These are phyloP conservation scores for Metschnikowia arizonensis DNA, from an alignment of 805 yeast genomes.

Conservation along the genomic window DNA sequence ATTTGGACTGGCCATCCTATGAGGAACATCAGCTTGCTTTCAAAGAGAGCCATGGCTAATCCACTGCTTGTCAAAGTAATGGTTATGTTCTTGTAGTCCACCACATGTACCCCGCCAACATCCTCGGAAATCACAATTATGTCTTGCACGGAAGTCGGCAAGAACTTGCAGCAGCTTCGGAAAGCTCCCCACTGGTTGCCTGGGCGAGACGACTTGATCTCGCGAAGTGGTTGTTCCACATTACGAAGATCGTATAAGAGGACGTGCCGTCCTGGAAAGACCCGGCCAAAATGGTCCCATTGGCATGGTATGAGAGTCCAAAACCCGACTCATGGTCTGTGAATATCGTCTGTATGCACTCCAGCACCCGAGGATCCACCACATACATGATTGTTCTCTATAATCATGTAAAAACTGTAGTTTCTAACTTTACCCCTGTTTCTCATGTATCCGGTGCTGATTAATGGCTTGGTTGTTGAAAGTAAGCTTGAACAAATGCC, in stretches of 20 bases:
- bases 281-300: slow-evolving; percentile 69
- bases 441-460: too few species aligned
- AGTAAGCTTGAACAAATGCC: too few species aligned
- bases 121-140: slow-evolving; percentile 76
- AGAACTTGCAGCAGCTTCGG: slow-evolving; percentile 51
- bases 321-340: slow-evolving; percentile 77
- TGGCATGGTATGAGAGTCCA: slow-evolving; percentile 73
- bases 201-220: slow-evolving; percentile 56
- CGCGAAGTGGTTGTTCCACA: slow-evolving; percentile 45
- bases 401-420: too few species aligned
- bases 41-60: too few species aligned
- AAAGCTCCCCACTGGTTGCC: slow-evolving; percentile 60
- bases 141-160: slow-evolving; percentile 65
- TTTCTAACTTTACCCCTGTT: too few species aligned
- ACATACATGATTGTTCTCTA: too few species aligned
- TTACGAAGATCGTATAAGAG: slow-evolving; percentile 74
- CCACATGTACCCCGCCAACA: slow-evolving; percentile 77
- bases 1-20: too few species aligned
- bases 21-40: too few species aligned
- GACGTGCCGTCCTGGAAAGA: slow-evolving; percentile 82
- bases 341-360: slow-evolving; percentile 39
- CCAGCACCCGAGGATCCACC: slow-evolving; percentile 38
- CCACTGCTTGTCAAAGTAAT: too few species aligned
- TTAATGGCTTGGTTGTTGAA: too few species aligned
- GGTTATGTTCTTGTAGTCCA: slow-evolving; percentile 80